phyloP scores from a whole-genome alignment of 2,329 filamentous ascomycete genomes.

The Calonectria pteridis region DNA sequence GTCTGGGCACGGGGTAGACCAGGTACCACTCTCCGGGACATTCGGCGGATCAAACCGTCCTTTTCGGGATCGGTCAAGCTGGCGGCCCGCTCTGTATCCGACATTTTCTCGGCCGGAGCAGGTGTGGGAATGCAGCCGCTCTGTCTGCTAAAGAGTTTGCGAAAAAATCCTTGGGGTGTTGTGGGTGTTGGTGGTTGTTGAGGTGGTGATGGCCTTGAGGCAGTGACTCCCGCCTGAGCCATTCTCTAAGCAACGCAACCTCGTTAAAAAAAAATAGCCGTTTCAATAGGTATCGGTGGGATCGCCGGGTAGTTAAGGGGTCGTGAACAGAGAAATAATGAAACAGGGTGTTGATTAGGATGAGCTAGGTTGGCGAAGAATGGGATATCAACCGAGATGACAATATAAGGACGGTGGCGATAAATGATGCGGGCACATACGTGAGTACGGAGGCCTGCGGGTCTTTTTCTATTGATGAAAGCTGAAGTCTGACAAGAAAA shows the following conservation, averaged over 20 bases:
- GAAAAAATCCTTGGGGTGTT: conserved; percentile 44
- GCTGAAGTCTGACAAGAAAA: conserved; percentile 24
- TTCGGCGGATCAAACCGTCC: conserved; percentile 56
- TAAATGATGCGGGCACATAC: conserved; percentile 31
- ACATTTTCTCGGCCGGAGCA: conserved; percentile 29
- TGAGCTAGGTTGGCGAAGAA: conserved; percentile 24
- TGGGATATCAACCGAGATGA: conserved; percentile 26
- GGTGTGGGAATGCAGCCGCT: conserved; percentile 28
- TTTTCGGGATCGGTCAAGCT: conserved; percentile 45
- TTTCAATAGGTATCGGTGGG: background rate
- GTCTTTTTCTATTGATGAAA: conserved; percentile 27
- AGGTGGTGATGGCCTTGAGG: conserved; percentile 45
- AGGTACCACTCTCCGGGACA: conserved; percentile 76
- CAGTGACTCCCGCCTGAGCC: conserved; percentile 47
- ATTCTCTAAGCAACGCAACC: conserved; percentile 44
- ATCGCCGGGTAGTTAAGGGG: background rate
- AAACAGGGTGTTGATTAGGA: conserved; percentile 23
- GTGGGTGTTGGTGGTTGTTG: conserved; percentile 42
- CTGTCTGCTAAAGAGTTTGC: conserved; percentile 45
- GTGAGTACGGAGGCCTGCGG: conserved; percentile 33
- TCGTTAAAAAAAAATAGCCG: background rate
- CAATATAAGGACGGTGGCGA: conserved; percentile 26
- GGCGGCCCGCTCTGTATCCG: conserved; percentile 49
- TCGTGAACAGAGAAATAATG: conserved; percentile 12
- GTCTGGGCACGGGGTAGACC: conserved; percentile 82